Evolutionary conservation across 129 eudicot species (phyloP).

Genomic region (Heracleum sosnowskyi): DNA sequence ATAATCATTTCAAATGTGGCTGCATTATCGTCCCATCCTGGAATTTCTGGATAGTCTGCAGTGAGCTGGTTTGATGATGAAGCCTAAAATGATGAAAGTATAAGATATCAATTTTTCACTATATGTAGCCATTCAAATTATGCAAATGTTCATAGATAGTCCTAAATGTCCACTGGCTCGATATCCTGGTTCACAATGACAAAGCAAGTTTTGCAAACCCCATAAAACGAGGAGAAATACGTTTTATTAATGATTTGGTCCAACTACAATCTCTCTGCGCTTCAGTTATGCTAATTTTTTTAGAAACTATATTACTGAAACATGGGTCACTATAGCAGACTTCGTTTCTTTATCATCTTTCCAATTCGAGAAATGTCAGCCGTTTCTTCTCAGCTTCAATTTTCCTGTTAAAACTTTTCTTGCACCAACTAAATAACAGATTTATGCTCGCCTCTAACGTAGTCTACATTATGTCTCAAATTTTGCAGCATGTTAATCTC

Average conservation of each 20-base stretch:
- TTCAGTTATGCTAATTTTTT: background rate
- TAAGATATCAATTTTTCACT: background rate
- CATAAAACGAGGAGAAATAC: background rate
- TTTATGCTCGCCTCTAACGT: background rate
- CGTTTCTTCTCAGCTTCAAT: background rate
- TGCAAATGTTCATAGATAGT: background rate
- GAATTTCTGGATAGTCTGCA: constrained; percentile 57
- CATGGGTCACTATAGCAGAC: too few relatives aligned
- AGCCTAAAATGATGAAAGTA: constrained; percentile 34
- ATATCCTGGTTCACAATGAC: background rate
- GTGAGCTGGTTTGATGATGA: constrained; percentile 40
- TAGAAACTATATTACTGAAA: background rate
- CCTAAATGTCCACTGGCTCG: background rate
- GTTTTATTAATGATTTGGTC: background rate
- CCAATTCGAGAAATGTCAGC: background rate
- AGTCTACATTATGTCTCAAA: background rate
- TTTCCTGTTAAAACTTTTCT: background rate
- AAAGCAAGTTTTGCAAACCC: background rate
- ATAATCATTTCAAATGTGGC: constrained; percentile 59
- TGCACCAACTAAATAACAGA: background rate
- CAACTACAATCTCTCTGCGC: background rate
- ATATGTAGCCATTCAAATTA: background rate
- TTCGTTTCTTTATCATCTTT: background rate
- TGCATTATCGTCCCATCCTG: constrained; percentile 78
- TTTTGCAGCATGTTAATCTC: background rate